A percentile compares a stretch with the other conserved stretches of the same genome.
Conservation (phyloP, 164 flowering plant species). For the Warburgia ugandensis region DNA sequence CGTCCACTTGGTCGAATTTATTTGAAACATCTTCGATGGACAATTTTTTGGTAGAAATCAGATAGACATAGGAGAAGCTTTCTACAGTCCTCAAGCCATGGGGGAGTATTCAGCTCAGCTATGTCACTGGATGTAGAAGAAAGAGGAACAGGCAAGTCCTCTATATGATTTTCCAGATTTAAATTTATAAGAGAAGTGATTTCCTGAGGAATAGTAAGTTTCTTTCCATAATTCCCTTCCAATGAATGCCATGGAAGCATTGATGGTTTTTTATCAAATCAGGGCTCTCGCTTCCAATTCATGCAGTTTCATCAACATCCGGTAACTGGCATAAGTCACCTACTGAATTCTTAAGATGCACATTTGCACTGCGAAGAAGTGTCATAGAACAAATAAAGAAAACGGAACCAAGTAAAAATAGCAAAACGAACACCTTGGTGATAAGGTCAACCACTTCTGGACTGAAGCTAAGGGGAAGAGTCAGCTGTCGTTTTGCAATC, state of each 20-base stretch:
- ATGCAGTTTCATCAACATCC: constrained; percentile 62
- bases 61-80: no score
- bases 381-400: no score
- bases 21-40: no score
- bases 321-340: constrained; percentile 45
- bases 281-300: constrained; percentile 74
- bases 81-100: constrained; percentile 95
- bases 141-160: constrained; percentile 28
- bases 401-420: no score
- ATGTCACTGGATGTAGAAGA: constrained; percentile 30
- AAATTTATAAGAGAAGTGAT: constrained; percentile 53
- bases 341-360: no score
- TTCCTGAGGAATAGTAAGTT: constrained; percentile 55
- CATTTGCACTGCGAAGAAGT: no score
- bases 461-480: constrained; percentile 58
- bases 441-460: constrained; percentile 77
- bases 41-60: no score
- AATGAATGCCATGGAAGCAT: constrained; percentile 74
- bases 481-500: constrained; percentile 75
- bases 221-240: constrained; percentile 42
- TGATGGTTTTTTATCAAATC: constrained; percentile 61
- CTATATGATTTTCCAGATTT: constrained; percentile 43
- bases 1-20: no score
- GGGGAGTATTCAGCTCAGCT: constrained; percentile 45
- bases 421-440: constrained; percentile 82